These are phyloP conservation scores for Yamadazyma siamensis DNA, from an alignment of 1,139 yeast species.

Conservation along the genomic window DNA sequence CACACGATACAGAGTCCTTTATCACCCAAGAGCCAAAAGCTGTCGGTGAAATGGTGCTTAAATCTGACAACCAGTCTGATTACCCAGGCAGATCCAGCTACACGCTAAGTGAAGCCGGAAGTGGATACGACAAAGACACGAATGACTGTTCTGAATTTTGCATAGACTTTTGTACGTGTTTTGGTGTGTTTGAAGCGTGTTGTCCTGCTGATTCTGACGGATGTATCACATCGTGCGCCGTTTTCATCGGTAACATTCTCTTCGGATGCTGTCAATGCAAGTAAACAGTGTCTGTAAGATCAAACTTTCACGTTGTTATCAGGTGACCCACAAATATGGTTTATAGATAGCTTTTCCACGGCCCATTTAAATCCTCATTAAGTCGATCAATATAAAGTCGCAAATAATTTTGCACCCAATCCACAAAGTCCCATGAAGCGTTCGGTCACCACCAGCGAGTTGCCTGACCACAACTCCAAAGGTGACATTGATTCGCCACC, in stretches of 20 bases:
- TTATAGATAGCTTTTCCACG: too few species aligned
- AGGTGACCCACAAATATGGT: too few species aligned
- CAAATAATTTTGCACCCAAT: conserved; percentile 3
- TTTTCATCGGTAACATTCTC: conserved; percentile 36
- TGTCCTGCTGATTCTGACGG: conserved; percentile 45
- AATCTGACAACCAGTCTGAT: conserved; percentile 6
- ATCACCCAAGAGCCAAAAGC: too few species aligned
- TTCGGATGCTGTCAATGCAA: conserved; percentile 34
- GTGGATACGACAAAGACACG: conserved; percentile 33
- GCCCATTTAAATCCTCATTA: too few species aligned
- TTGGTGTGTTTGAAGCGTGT: conserved; percentile 40
- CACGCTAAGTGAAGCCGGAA: conserved; percentile 25
- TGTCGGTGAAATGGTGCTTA: too few species aligned
- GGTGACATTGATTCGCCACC: neutral
- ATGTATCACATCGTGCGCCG: conserved; percentile 33
- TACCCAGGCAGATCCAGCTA: conserved; percentile 13
- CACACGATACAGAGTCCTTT: too few species aligned
- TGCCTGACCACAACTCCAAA: neutral
- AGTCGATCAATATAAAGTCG: too few species aligned
- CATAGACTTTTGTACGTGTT: conserved; percentile 36
- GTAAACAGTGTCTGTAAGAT: conserved; percentile 3
- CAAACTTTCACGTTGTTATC: too few species aligned
- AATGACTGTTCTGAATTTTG: conserved; percentile 47
- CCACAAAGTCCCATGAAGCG: neutral
- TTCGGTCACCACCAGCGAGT: neutral